These are phyloP conservation scores for Avena eriantha DNA, from an alignment of 176 grass and related monocot genomes.

Conservation along the genomic window DNA sequence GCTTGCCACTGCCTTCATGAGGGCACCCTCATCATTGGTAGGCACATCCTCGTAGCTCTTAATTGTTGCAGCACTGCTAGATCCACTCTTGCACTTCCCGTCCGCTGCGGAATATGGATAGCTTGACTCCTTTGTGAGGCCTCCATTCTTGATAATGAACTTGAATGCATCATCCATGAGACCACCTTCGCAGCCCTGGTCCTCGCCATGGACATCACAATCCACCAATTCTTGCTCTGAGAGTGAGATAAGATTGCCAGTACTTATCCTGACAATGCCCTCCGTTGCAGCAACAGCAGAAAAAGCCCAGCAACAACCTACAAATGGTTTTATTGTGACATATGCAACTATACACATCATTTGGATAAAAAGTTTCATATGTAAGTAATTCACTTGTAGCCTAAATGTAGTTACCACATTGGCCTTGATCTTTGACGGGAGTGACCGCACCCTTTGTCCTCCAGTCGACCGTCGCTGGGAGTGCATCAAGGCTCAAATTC, in stretches of 20 bases:
- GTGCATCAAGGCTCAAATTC: not conserved
- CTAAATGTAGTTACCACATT: not conserved
- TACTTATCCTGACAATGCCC: not conserved
- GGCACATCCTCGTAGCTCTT: not conserved
- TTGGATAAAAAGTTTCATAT: not conserved
- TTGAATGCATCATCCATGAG: no score
- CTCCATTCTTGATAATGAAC: no score
- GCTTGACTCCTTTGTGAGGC: no score
- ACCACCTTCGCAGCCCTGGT: no score
- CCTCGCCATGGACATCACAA: no score
- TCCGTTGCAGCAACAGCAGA: not conserved
- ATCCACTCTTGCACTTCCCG: no score
- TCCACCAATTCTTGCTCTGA: no score
- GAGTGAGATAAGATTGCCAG: not conserved
- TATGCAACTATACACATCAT: not conserved
- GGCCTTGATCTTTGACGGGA: constrained; percentile 5
- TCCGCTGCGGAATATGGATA: no score
- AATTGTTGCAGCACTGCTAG: no score
- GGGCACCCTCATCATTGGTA: not conserved
- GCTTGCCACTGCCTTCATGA: no score
- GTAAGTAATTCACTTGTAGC: not conserved
- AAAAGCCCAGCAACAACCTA: no score
- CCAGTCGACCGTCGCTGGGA: not conserved
- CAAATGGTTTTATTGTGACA: not conserved
- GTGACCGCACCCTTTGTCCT: not conserved